Evolutionary conservation across 2,329 filamentous ascomycete genomes (phyloP).

Genomic region (Ophiostoma himal-ulmi): DNA sequence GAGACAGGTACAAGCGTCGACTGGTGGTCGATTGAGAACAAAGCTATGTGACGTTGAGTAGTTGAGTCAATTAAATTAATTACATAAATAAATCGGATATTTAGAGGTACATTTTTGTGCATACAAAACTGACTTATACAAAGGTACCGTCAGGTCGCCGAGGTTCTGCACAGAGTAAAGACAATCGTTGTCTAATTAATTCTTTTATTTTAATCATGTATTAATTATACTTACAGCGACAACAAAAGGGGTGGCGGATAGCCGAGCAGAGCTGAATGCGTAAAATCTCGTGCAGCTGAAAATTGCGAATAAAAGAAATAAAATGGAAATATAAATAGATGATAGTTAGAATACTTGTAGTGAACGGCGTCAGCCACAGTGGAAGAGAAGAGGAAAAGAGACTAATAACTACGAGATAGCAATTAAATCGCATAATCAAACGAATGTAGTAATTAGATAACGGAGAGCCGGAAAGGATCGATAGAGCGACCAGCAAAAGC

Average conservation of each 20-base stretch:
- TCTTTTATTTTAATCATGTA: too few relatives aligned
- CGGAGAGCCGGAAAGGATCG: not conserved
- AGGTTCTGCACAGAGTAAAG: not conserved
- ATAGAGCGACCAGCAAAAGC: not conserved
- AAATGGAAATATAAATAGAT: not conserved
- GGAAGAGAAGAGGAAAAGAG: not conserved
- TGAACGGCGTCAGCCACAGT: not conserved
- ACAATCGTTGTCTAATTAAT: not conserved
- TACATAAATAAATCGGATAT: not conserved
- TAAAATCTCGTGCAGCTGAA: not conserved
- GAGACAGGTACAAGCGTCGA: not conserved
- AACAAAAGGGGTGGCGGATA: not conserved
- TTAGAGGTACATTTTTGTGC: not conserved
- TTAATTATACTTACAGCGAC: too few relatives aligned
- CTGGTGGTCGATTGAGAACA: not conserved
- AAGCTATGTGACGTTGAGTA: not conserved
- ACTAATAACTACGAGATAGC: not conserved
- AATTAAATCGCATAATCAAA: not conserved
- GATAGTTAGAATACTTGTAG: not conserved
- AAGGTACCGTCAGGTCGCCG: not conserved
- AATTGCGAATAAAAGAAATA: not conserved
- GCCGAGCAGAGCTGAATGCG: slow-evolving; percentile 1
- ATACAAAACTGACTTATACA: not conserved
- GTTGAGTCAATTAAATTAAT: not conserved
- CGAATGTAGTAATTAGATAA: not conserved